These are phyloP conservation scores for Leptodontidium sp. DNA, from an alignment of 2,329 filamentous ascomycete genomes.

Conservation along the genomic window DNA sequence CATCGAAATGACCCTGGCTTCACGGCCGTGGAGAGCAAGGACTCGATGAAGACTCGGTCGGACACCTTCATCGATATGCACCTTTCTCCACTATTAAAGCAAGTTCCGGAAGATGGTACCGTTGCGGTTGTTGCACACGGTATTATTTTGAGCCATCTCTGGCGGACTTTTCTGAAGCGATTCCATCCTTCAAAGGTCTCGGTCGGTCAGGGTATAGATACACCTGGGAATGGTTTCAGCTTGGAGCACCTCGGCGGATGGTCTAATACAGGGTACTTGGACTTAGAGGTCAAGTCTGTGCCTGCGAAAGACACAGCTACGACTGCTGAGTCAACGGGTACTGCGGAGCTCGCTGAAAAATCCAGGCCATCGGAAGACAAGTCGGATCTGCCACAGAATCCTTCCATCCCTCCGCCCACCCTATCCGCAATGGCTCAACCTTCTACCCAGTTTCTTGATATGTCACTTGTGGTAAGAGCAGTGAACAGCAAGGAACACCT, in stretches of 20 bases:
- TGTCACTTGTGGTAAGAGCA: constrained; percentile 60
- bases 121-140: constrained; percentile 84
- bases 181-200: constrained; percentile 51
- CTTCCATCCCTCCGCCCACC: constrained; percentile 1
- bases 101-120: constrained; percentile 47
- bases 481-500: constrained; percentile 80
- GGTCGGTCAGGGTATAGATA: constrained; percentile 52
- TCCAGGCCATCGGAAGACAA: neutral
- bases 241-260: constrained; percentile 64
- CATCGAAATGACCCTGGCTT: constrained; percentile 53
- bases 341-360: neutral
- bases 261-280: constrained; percentile 70
- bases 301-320: neutral
- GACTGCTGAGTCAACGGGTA: neutral
- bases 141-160: constrained; percentile 76
- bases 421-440: neutral
- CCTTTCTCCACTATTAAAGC: constrained; percentile 62
- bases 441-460: constrained; percentile 46
- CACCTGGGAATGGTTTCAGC: constrained; percentile 47
- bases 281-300: constrained; percentile 40
- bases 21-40: constrained; percentile 70
- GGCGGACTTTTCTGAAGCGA: constrained; percentile 66
- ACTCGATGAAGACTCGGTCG: constrained; percentile 70
- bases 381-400: constrained; percentile 16
- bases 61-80: constrained; percentile 71